phyloP scores from a whole-genome alignment of 2,329 filamentous ascomycete genomes.

The Neurospora crassa region DNA sequence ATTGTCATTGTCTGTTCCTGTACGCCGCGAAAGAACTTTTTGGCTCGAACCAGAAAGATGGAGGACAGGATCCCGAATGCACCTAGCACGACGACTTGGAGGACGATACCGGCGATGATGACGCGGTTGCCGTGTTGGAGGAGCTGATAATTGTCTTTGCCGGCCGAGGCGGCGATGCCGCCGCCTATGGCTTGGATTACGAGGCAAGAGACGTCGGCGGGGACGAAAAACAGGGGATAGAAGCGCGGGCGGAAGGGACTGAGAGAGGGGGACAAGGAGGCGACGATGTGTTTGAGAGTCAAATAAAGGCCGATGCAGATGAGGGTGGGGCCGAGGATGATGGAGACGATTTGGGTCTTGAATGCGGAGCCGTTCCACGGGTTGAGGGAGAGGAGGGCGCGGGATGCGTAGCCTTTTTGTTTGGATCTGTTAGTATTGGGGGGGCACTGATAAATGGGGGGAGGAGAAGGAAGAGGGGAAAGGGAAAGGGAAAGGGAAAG shows the following conservation, averaged over 20 bases:
- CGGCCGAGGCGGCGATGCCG: slow-evolving; percentile 41
- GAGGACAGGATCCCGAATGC: slow-evolving; percentile 33
- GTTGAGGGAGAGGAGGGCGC: slow-evolving; percentile 39
- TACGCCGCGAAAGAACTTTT: slow-evolving; percentile 24
- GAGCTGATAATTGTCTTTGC: slow-evolving; percentile 25
- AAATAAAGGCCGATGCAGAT: slow-evolving; percentile 56
- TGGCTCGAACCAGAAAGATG: slow-evolving; percentile 36
- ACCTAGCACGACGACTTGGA: slow-evolving; percentile 42
- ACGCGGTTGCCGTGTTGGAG: slow-evolving; percentile 37
- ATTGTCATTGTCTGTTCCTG: too few relatives aligned
- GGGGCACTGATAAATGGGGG: too few relatives aligned
- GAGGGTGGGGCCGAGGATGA: slow-evolving; percentile 49
- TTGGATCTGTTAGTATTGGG: too few relatives aligned
- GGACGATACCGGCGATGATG: slow-evolving; percentile 45
- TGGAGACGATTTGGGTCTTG: slow-evolving; percentile 48
- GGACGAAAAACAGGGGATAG: slow-evolving; percentile 48
- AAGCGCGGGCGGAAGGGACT: slow-evolving; percentile 36
- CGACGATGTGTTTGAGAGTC: slow-evolving; percentile 48
- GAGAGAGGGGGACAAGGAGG: slow-evolving; percentile 38
- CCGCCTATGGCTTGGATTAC: slow-evolving; percentile 51
- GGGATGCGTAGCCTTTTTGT: slow-evolving; percentile 42
- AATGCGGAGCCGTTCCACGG: slow-evolving; percentile 46
- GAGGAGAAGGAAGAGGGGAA: too few relatives aligned
- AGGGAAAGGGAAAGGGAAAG: too few relatives aligned
- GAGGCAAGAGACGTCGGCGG: slow-evolving; percentile 48